Conservation (phyloP, 225 moss, liverwort and hornwort species). For the Rhytidiadelphus loreus region DNA sequence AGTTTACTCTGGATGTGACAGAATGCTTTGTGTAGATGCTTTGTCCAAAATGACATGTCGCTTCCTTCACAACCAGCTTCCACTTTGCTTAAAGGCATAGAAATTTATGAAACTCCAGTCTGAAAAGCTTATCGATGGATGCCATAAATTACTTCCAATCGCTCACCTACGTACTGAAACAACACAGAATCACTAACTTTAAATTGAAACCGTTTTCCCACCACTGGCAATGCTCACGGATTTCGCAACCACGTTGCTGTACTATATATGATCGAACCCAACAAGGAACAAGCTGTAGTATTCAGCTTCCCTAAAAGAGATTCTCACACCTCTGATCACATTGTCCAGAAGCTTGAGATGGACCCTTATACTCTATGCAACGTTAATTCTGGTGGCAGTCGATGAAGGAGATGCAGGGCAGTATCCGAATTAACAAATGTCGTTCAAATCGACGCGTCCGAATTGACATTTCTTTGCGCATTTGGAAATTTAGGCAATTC, state of each 20-base stretch:
- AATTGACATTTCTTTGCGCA: neutral
- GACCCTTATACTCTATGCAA: too few relatives aligned
- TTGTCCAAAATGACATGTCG: too few relatives aligned
- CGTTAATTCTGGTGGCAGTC: neutral
- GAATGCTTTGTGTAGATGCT: neutral
- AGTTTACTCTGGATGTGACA: fast-evolving
- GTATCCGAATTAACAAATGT: neutral
- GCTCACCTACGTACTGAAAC: neutral
- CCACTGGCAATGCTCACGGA: too few relatives aligned
- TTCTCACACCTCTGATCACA: neutral
- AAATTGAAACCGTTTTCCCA: too few relatives aligned
- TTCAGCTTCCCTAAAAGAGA: too few relatives aligned
- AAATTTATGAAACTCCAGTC: neutral
- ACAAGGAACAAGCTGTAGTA: too few relatives aligned
- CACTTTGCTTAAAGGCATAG: neutral
- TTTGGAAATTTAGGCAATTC: too few relatives aligned
- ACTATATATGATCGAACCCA: too few relatives aligned
- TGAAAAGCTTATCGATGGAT: neutral
- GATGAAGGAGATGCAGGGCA: neutral
- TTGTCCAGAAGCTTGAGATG: neutral
- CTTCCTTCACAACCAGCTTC: too few relatives aligned
- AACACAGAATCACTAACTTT: too few relatives aligned
- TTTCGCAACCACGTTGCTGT: too few relatives aligned
- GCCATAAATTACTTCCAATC: too few relatives aligned
- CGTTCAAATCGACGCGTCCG: neutral